phyloP scores from a whole-genome alignment of 306 rosid genomes.

The Prunus fruticosa region DNA sequence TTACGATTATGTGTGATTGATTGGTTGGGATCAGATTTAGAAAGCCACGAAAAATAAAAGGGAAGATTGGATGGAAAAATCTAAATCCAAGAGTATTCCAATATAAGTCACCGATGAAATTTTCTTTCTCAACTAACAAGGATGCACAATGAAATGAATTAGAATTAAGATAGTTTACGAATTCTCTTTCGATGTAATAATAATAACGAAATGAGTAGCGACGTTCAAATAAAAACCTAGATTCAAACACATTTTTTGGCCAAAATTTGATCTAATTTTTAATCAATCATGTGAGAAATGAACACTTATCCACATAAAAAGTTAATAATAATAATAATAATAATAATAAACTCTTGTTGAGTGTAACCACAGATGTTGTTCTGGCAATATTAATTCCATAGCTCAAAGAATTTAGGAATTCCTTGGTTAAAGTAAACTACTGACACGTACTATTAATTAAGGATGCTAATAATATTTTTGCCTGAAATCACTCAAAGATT shows the following conservation, averaged over 20 bases:
- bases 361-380: not conserved
- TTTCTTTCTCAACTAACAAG: too few species aligned
- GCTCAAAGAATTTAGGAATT: conserved; percentile 7
- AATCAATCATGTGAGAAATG: not conserved
- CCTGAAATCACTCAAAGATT: not conserved
- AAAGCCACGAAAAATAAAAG: too few species aligned
- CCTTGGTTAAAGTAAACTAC: not conserved
- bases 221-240: too few species aligned
- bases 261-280: too few species aligned
- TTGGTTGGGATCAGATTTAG: not conserved
- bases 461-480: not conserved
- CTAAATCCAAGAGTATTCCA: too few species aligned
- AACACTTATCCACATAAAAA: not conserved
- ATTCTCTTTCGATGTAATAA: too few species aligned
- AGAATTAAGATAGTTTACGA: too few species aligned
- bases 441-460: not conserved
- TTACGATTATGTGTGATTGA: not conserved
- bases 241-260: not conserved
- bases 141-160: too few species aligned
- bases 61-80: too few species aligned
- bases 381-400: not conserved
- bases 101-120: too few species aligned
- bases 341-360: not conserved
- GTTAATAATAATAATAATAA: not conserved
- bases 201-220: too few species aligned